phyloP scores from a whole-genome alignment of 441 rosid species.

The Adansonia grandidieri region DNA sequence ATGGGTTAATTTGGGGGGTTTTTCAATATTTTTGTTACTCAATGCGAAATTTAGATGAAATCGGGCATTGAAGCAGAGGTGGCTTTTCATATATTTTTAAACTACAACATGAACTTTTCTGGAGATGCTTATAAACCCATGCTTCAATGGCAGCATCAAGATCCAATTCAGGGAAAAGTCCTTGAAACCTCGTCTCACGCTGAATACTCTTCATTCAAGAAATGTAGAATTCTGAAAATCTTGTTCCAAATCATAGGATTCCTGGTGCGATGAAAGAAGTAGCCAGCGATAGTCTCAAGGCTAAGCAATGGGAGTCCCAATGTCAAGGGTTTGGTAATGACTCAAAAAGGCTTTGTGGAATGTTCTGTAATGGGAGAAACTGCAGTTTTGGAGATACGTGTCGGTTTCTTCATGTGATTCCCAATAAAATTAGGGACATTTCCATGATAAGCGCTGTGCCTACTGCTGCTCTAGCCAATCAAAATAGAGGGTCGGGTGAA shows the following conservation, averaged over 20 bases:
- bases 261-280: conserved; percentile 5
- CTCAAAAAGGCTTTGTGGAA: not conserved
- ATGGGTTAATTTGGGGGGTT: not conserved
- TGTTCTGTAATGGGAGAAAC: conserved; percentile 21
- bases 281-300: conserved; percentile 18
- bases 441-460: not conserved
- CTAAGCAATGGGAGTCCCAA: conserved; percentile 19
- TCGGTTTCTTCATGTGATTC: conserved; percentile 32
- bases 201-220: conserved; percentile 20
- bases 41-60: not conserved
- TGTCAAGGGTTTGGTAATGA: conserved; percentile 18
- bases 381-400: conserved; percentile 32
- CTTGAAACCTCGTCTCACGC: not conserved
- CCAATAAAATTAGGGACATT: conserved; percentile 22
- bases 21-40: not conserved
- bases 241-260: not conserved
- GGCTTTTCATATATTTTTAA: not conserved
- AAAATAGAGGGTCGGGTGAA: conserved; percentile 2
- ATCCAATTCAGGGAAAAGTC: conserved; percentile 17
- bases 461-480: not conserved
- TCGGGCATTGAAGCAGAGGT: not conserved
- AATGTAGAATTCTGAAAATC: conserved; percentile 13
- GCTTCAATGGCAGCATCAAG: not conserved
- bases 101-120: conserved; percentile 1
- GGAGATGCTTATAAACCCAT: not conserved